These are phyloP conservation scores for Mucor mucedo DNA, from an alignment of 371 early-diverging fungal genomes.

Conservation along the genomic window DNA sequence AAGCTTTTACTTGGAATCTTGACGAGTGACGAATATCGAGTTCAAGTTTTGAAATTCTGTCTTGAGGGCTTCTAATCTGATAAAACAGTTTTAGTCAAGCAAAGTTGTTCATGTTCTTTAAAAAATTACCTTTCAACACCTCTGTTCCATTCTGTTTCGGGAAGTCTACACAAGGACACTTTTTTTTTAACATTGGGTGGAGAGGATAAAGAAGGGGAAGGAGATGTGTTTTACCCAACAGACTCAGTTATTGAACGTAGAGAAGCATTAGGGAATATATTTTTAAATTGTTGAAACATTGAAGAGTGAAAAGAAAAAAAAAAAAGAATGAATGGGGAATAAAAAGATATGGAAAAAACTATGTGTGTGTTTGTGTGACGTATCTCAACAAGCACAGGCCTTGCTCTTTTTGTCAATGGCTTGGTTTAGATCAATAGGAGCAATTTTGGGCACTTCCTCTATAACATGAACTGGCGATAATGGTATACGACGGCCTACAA, in stretches of 20 bases:
- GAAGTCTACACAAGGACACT: slow-evolving; percentile 1
- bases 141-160: slow-evolving; percentile 26
- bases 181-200: background rate
- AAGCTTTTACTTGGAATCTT: slow-evolving; percentile 24
- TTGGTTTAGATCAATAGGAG: too few species aligned
- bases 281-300: slow-evolving; percentile 57
- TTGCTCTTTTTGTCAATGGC: background rate
- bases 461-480: too few species aligned
- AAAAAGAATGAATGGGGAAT: background rate
- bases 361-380: background rate
- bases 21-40: slow-evolving; percentile 27
- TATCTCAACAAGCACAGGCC: background rate
- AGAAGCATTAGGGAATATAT: slow-evolving; percentile 41
- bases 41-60: slow-evolving; percentile 41
- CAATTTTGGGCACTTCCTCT: too few species aligned
- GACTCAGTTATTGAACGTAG: slow-evolving; percentile 45
- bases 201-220: background rate
- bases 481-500: too few species aligned
- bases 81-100: background rate
- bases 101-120: too few species aligned
- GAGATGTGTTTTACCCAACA: slow-evolving; percentile 36
- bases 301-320: background rate
- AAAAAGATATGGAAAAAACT: background rate
- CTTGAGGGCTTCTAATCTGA: slow-evolving; percentile 37
- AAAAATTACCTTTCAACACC: slow-evolving; percentile 33